These are phyloP conservation scores for Casuarina cunninghamiana DNA, from an alignment of 306 rosid genomes.

Conservation along the genomic window DNA sequence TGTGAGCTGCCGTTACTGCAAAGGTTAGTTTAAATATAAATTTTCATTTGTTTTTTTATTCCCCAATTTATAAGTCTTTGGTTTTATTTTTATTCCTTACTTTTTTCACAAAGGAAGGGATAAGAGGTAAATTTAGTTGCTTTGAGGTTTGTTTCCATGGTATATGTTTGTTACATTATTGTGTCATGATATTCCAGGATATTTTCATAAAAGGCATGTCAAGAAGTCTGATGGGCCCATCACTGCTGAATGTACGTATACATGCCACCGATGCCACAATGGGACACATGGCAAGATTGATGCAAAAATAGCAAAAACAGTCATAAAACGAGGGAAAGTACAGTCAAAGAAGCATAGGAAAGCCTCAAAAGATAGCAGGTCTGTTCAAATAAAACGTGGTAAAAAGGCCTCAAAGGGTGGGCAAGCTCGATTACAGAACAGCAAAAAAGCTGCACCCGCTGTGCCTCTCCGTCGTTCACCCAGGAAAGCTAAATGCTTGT, in stretches of 20 bases:
- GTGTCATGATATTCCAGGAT: slow-evolving; percentile 48
- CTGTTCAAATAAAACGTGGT: slow-evolving; percentile 46
- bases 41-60: not conserved
- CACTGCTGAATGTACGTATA: slow-evolving; percentile 45
- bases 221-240: slow-evolving; percentile 58
- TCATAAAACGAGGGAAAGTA: slow-evolving; percentile 45
- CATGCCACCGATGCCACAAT: slow-evolving; percentile 73
- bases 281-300: slow-evolving; percentile 43
- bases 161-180: slow-evolving; percentile 27
- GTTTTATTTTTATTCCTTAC: too few relatives aligned
- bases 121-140: not conserved
- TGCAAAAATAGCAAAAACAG: slow-evolving; percentile 47
- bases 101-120: not conserved
- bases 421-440: slow-evolving; percentile 43
- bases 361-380: slow-evolving; percentile 42
- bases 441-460: slow-evolving; percentile 45
- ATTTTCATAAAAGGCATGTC: slow-evolving; percentile 89
- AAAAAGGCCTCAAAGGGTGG: slow-evolving; percentile 54
- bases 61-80: not conserved
- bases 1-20: slow-evolving; percentile 75
- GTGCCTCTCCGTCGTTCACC: slow-evolving; percentile 90
- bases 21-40: slow-evolving; percentile 45
- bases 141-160: slow-evolving; percentile 8
- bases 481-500: slow-evolving; percentile 68
- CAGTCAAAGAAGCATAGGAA: slow-evolving; percentile 42